Evolutionary conservation across 805 yeast species (phyloP), one percentile per base, ranked within the genome.

Genomic region (Metschnikowia lochheadii): DNA sequence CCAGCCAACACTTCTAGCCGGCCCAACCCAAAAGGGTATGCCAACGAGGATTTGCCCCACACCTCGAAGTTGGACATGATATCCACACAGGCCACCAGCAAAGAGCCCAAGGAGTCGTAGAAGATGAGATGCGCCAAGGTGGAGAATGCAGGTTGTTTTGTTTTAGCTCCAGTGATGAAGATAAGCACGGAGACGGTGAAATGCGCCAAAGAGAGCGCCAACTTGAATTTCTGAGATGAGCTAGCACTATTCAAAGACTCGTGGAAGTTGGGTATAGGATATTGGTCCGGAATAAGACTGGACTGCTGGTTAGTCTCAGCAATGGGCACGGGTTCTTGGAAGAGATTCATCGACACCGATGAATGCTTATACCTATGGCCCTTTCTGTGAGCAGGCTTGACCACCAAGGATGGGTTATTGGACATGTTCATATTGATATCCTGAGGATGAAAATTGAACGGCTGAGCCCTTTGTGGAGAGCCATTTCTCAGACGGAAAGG

Each of bases 311-410:
- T 81, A 17, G 54, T 50, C 38, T 56, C 55, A 15, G 61, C 59
- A 3, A 66, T 60, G 2, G 73, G 72, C 14, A 90, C 86, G 1
- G 97, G 96, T 62, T 92, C 97, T 66, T 89, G 96, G 65, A 94
- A 92, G 64, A 92, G 79, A 66, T 92, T 91, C 94, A 92, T 87
- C 5, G 96, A 89, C 5, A 92, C 96, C 7, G 97, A 90, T 2
- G 97, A 90, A 67, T 92, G 98, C 65, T 92, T 92, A 65, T 92
- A 92, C 58, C 92, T 80, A 67, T 92, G 99, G 6, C 99, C 99
- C 58, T 91, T 83, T 74, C 99, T 83, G 60, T 83, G 88, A 0
- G 87, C 83, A 0, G 89, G 81, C 60, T 72, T 78, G 31, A 68
- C 64, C 48, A 58, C 63, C 11, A 55, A 51, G 10, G 52, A 44